Base-by-base conservation (phyloP, 257 asterid genomes). In the Scutellaria minor region DNA sequence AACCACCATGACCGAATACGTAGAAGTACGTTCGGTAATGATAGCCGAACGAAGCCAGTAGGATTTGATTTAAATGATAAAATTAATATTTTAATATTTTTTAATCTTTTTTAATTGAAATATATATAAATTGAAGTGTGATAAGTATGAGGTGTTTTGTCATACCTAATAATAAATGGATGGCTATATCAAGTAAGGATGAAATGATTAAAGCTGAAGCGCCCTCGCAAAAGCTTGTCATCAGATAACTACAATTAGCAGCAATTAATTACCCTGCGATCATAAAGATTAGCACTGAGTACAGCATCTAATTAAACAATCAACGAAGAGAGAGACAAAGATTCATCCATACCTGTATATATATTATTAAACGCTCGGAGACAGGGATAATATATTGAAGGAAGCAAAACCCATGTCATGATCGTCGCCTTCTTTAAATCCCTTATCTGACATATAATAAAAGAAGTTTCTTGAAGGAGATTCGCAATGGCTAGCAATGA, bases 401-500 rank as follows among this genome's bases (percentile, higher is more conserved):
- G 72, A 79, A 54, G 50, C 79, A 57, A 76, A 64, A 56, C 71
- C 74, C 77, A 71, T 70, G 66, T 51, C 74, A n/a, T 73, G 59
- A 77, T 72, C 63, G 27, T 31, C 37, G 15, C 59, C 70, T 52
- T 64, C 40, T 75, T 45, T 24, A 52, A 64, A 64, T 58, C 60
- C 52, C 74, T 14, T 18, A 14, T 2, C 68, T 9, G 42, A 50
- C 24, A 40, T 2, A 14, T 6, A 12, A 44, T 27, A 44, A 47
- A 7, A 27, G 73, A 70, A 61, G 60, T 59, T 73, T 82, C 74
- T 70, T 63, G 80, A 61, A 5, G 46, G 24, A 5, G 57, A 41
- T 14, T 56, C 55, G 48, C 45, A 61, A 93, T 93, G 97, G 62
- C 89, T 7, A 78, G 75, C 82, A 74, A 72, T 73, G 97, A 84